phyloP scores from a whole-genome alignment of 306 rosid genomes.

The Acacia confusa region DNA sequence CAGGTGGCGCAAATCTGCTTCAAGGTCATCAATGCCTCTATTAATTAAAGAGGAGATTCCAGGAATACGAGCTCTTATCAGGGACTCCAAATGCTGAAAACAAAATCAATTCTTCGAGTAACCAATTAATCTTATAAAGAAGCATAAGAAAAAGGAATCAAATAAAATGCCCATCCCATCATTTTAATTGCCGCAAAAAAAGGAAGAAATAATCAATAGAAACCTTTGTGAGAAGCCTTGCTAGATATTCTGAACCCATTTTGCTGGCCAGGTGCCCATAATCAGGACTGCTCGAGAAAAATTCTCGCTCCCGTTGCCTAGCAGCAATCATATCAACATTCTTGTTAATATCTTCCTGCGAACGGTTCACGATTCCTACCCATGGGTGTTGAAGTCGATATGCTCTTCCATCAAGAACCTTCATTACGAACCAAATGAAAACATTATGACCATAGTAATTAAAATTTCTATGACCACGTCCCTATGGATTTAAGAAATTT shows the following conservation, averaged over 20 bases:
- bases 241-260: constrained; percentile 99
- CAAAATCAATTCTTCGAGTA: constrained; percentile 34
- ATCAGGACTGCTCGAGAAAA: constrained; percentile 78
- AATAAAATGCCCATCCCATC: constrained; percentile 22
- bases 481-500: neutral
- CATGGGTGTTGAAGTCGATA: constrained; percentile 87
- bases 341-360: constrained; percentile 90
- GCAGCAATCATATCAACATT: constrained; percentile 84
- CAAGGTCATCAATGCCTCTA: constrained; percentile 87
- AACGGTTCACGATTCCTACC: constrained; percentile 98
- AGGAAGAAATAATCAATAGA: constrained; percentile 9
- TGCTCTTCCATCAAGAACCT: constrained; percentile 97
- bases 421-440: constrained; percentile 22
- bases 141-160: constrained; percentile 23
- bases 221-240: constrained; percentile 92
- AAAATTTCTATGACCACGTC: neutral
- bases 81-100: constrained; percentile 83
- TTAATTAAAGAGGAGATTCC: constrained; percentile 74
- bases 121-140: neutral
- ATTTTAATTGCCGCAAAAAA: neutral
- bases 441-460: neutral
- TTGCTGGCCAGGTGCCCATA: constrained; percentile 79
- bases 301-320: constrained; percentile 84
- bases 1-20: constrained; percentile 76
- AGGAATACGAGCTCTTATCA: constrained; percentile 81